Evolutionary conservation across 1,284 basidiomycete genomes (phyloP).

Genomic region (Waitea zeae): DNA sequence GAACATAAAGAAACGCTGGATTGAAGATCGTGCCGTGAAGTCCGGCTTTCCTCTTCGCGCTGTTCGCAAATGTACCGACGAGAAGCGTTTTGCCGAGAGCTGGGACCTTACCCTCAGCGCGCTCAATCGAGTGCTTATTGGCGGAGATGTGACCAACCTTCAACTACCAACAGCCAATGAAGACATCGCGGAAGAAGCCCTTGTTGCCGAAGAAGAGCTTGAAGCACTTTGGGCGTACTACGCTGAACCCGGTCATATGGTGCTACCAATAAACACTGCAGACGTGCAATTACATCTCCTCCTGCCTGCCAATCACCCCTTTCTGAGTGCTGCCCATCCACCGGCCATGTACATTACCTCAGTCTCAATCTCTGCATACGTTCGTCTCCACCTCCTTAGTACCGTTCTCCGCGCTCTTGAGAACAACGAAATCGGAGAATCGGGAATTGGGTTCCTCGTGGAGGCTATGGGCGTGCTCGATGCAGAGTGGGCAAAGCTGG

Average conservation of each 20-base stretch:
- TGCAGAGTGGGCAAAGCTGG: slow-evolving; percentile 43
- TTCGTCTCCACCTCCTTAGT: slow-evolving; percentile 72
- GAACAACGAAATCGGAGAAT: slow-evolving; percentile 36
- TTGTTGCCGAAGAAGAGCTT: slow-evolving; percentile 37
- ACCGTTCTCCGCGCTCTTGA: slow-evolving; percentile 37
- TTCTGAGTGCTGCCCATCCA: slow-evolving; percentile 34
- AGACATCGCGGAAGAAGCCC: slow-evolving; percentile 9
- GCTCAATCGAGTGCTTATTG: slow-evolving; percentile 31
- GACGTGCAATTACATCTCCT: slow-evolving; percentile 56
- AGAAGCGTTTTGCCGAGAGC: slow-evolving; percentile 21
- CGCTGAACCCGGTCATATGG: slow-evolving; percentile 28
- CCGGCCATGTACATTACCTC: slow-evolving; percentile 72
- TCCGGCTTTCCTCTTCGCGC: slow-evolving; percentile 70
- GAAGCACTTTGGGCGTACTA: slow-evolving; percentile 48
- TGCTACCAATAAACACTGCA: slow-evolving; percentile 43
- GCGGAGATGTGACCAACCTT: slow-evolving; percentile 16
- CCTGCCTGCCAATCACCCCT: slow-evolving; percentile 30
- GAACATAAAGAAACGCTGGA: slow-evolving; percentile 65
- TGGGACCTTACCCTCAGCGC: slow-evolving; percentile 32
- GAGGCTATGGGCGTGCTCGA: slow-evolving; percentile 64
- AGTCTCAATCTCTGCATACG: slow-evolving; percentile 56
- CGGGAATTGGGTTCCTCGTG: slow-evolving; percentile 60
- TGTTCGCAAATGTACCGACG: slow-evolving; percentile 37
- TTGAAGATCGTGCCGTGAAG: slow-evolving; percentile 68
- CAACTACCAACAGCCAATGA: neutral